These are phyloP conservation scores for Sclerotinia sclerotiorum DNA, from an alignment of 2,329 filamentous ascomycete species.

Conservation along the genomic window DNA sequence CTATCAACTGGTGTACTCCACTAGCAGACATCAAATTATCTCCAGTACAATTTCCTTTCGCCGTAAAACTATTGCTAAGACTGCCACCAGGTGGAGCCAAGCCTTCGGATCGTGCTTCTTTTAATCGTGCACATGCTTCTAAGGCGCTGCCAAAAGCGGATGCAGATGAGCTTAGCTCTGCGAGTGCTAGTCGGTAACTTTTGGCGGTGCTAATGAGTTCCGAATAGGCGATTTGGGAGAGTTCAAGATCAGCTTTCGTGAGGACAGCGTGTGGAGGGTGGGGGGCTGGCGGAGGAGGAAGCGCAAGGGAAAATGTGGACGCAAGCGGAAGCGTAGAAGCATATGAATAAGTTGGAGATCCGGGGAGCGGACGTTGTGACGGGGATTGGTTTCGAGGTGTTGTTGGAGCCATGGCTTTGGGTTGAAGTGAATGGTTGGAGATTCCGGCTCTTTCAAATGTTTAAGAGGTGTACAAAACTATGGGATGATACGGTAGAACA, in stretches of 20 bases:
- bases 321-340: constrained; percentile 60
- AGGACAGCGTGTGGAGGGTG: constrained; percentile 59
- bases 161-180: constrained; percentile 59
- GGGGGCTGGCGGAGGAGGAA: constrained; percentile 61
- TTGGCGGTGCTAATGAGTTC: constrained; percentile 63
- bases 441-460: neutral
- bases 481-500: neutral
- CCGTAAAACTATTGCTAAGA: constrained; percentile 47
- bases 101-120: constrained; percentile 62
- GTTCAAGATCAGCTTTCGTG: constrained; percentile 61
- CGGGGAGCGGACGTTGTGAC: constrained; percentile 57
- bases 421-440: neutral
- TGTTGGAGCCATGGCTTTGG: constrained; percentile 24
- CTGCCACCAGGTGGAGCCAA: constrained; percentile 44
- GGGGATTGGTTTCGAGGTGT: constrained; percentile 47
- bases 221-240: constrained; percentile 61
- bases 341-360: constrained; percentile 63
- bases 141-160: constrained; percentile 64
- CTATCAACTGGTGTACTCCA: constrained; percentile 65
- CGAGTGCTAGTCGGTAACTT: constrained; percentile 61
- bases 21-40: constrained; percentile 62
- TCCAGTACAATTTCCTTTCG: constrained; percentile 57
- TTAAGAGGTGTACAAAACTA: neutral
- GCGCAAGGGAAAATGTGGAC: constrained; percentile 56
- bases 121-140: constrained; percentile 66